These are phyloP conservation scores for Annona cherimola DNA, from an alignment of 164 flowering plant species.

Conservation along the genomic window DNA sequence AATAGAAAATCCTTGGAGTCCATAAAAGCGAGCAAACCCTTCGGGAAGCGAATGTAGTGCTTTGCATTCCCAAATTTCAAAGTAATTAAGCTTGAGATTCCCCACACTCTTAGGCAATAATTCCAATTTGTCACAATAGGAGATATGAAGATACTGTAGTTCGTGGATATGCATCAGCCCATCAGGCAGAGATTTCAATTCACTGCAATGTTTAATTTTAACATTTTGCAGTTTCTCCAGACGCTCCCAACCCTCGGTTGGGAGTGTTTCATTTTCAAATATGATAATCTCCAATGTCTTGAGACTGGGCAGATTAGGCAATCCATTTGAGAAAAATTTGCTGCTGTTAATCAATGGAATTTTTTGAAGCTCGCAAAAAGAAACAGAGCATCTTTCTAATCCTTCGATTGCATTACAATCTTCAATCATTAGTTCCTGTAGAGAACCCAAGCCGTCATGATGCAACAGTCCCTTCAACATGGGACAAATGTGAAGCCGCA, in stretches of 20 bases:
- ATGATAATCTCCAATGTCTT: background rate
- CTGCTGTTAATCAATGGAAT: background rate
- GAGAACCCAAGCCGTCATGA: background rate
- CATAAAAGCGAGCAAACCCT: background rate
- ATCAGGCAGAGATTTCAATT: background rate
- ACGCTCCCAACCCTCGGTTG: background rate
- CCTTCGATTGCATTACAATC: background rate
- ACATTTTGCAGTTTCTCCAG: background rate
- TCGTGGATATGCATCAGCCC: background rate
- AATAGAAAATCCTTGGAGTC: constrained; percentile 12
- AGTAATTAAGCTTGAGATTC: too few species aligned
- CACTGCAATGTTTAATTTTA: background rate
- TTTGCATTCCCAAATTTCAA: background rate
- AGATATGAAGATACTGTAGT: background rate
- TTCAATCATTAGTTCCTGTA: background rate
- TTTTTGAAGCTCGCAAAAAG: background rate
- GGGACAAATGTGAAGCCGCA: background rate
- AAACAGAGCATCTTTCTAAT: background rate
- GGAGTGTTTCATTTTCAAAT: background rate
- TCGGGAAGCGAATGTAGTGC: background rate
- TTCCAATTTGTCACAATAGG: too few species aligned
- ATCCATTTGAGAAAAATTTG: background rate
- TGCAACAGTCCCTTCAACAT: background rate
- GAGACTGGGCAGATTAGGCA: background rate
- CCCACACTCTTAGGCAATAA: background rate